Evolutionary conservation across 139 green algal species (phyloP).

Genomic region (Auxenochlorella protothecoides): DNA sequence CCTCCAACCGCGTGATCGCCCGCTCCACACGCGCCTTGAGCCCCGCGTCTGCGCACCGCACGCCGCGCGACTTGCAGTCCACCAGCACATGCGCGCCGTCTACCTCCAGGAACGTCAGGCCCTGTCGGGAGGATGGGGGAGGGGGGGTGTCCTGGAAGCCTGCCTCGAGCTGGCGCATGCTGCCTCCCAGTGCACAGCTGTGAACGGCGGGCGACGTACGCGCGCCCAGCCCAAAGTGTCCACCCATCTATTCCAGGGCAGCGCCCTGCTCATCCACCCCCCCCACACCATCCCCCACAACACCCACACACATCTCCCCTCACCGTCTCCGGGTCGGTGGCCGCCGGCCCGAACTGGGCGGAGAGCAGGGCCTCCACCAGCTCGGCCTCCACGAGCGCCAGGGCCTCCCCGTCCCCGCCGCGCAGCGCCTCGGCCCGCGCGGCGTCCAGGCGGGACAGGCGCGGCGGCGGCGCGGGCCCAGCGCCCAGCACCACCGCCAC

Average conservation of each 20-base stretch:
- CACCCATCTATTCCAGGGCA: not conserved
- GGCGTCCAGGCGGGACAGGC: slow-evolving; percentile 33
- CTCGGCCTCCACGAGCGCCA: slow-evolving; percentile 38
- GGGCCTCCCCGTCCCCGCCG: slow-evolving; percentile 30
- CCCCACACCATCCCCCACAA: not conserved
- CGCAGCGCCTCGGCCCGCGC: slow-evolving; percentile 19
- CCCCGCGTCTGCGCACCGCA: slow-evolving; percentile 48
- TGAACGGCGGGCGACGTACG: too few relatives aligned
- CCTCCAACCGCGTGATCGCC: slow-evolving; percentile 42
- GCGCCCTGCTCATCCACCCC: not conserved
- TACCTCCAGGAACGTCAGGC: slow-evolving; percentile 37
- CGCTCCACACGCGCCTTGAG: slow-evolving; percentile 45
- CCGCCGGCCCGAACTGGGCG: slow-evolving; percentile 62
- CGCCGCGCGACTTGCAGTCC: slow-evolving; percentile 36
- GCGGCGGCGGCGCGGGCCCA: slow-evolving; percentile 35
- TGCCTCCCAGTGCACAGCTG: too few relatives aligned
- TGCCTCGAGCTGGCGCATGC: too few relatives aligned
- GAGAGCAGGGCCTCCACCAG: slow-evolving; percentile 52
- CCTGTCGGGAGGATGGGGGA: not conserved
- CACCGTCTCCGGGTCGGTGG: slow-evolving; percentile 33
- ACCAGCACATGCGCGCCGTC: slow-evolving; percentile 36
- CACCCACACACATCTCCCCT: not conserved
- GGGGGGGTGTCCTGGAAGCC: too few relatives aligned
- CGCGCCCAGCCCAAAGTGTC: not conserved
- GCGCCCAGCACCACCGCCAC: slow-evolving; percentile 79